Evolutionary conservation across 495 filamentous ascomycete species (phyloP), one percentile per base, ranked within the genome.

Genomic region (Talaromyces wortmannii): DNA sequence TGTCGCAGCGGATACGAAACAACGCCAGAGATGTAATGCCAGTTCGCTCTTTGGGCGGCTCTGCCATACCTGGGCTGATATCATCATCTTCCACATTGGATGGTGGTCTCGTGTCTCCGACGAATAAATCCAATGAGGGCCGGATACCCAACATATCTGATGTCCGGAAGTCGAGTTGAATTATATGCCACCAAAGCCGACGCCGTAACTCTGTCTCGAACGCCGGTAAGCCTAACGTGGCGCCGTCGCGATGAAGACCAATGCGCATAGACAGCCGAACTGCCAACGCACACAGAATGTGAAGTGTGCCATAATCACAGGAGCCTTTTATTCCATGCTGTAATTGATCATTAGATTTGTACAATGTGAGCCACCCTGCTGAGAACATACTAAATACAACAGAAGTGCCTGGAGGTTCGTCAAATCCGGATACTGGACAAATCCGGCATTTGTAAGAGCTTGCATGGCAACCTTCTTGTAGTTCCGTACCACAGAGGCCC

Each of bases 121-220:
- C 13, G 57, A 83, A 92, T 8, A 77, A 74, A 44, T 72, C 67
- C n/a, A 83, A 82, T 7, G 77, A 63, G 23, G 91, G 83, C 12
- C 78, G 83, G 3, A 85, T 80, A 56, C 91, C 87, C 36, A 42
- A 46, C 81, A 83, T 0, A 85, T 88, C 60, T 90, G 83, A 55
- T 91, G 89, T 64, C 92, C 87, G 6, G 84, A 81, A 2, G 59
- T 94, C 90, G 12, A 94, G 67, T 8, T 88, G 73, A 60, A 84
- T 84, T 4, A 94, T 76, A 36, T 87, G 82, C 81, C 87, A 91
- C 83, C 89, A 95, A 5, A 92, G 63, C 0, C 90, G 77, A n/a
- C n/a, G n/a, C n/a, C n/a, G n/a, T n/a, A n/a, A n/a, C n/a, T n/a
- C n/a, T n/a, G n/a, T n/a, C n/a, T n/a, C n/a, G n/a, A n/a, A n/a